Base-by-base conservation (phyloP, 2,329 filamentous ascomycete species). In the Phaeomoniella chlamydospora region DNA sequence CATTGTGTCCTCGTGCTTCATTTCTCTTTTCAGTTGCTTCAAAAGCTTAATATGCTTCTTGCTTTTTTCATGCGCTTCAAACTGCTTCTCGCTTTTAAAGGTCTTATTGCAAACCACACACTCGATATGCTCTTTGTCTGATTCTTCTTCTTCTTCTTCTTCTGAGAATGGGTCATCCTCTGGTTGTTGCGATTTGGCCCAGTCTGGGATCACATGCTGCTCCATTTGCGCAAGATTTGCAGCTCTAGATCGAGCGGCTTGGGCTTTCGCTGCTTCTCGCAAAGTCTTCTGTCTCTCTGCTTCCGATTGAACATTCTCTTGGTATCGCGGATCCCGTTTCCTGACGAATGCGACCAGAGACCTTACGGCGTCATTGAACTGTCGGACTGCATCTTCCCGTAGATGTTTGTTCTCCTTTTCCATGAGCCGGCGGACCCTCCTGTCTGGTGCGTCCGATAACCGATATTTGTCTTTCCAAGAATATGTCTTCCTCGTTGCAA, bases 31-130 rank as follows among this genome's bases (percentile, higher is more conserved):
- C 29, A 98, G 59, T 41, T 86, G 73, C 45, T 87, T 78, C 4
- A 94, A 70, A 2, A 85, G 80, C 53, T 94, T 96, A 41, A 78
- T 59, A 50, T 98, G 90, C 58, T 96, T 98, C 56, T 94, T 98
- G 65, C 88, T 96, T 61, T 80, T 85, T 60, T 94, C 87, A 49
- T 98, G 90, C 3, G 81, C 79, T 49, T 92, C 77, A 41, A 81
- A 86, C 51, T 96, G 88, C 45, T 85, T 86, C 52, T 93, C 82
- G 49, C 87, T 96, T 58, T 94, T 82, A 56, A 88, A 90, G 1
- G 52, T 67, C 54, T 79, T 79, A 41, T 67, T 61, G 49, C 74
- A 79, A 4, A 70, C 71, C 19, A 78, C 68, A 44, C 74, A 79
- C 45, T 77, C 73, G 41, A 68, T 74, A 35, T 70, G 61, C 30